Base-by-base conservation (phyloP, 306 rosid species). In the Cicer arietinum region DNA sequence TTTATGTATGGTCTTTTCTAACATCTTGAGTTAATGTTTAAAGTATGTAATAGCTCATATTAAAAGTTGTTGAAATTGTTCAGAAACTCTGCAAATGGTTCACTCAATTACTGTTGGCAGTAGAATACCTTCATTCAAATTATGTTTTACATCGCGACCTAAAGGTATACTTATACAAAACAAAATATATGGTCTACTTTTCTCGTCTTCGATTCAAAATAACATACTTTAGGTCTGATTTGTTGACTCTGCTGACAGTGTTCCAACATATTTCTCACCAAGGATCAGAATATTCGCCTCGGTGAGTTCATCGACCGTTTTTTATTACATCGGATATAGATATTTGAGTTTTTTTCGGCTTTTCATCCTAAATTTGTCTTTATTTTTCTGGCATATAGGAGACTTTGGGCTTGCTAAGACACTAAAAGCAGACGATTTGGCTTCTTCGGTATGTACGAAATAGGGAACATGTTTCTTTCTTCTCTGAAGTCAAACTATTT, bases 61-160 rank as follows among this genome's bases (percentile, higher is more conserved):
- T 84, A 71, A 30, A 73, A 74, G 75, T 67, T 82, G 78, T 80
- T 79, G 81, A 69, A 45, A 54, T 81, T 83, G 63, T 44, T 59
- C 91, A 95, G 99, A 95, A 92, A 88, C 93, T 95, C 76, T 95
- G 97, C 89, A 90, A 90, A 88, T 92, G 99, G 99, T 92, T 92
- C 81, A 90, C 98, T 10, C 99, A 95, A 80, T 88, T 95, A 51
- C 82, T 92, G 35, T 70, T 95, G 90, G 99, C 99, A 37, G 98
- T 95, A 13, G 99, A 95, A 63, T 95, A 92, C 83, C 88, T 95
- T 61, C 99, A 95, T 79, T 84, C 94, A 1, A 95, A 90, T 74
- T 95, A 37, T 65, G 99, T 95, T 82, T 86, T 95, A 17, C 99
- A 95, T 83, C 99, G 99, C 3, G 99, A 95, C 83, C 86, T 95